These are phyloP conservation scores for Diplodia seriata DNA, from an alignment of 2,329 filamentous ascomycete genomes.

Conservation along the genomic window DNA sequence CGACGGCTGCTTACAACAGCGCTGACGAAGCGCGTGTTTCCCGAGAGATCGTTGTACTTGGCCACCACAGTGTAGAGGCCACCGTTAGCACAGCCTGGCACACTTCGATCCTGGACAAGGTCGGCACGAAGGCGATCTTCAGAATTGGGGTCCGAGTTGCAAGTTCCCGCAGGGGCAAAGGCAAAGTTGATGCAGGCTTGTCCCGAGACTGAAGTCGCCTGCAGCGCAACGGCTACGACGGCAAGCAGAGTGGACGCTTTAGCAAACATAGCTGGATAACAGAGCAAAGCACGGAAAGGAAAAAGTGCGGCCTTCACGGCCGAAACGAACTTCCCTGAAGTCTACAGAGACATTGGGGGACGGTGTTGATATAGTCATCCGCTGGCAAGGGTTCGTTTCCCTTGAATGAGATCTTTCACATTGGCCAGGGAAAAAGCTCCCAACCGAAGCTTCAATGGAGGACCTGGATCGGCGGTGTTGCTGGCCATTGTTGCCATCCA, in stretches of 20 bases:
- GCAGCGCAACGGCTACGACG: conserved; percentile 5
- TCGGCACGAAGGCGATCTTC: conserved; percentile 17
- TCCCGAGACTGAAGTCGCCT: conserved; percentile 14
- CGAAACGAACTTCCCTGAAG: not conserved
- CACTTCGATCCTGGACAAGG: conserved; percentile 12
- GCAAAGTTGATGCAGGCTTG: conserved; percentile 31
- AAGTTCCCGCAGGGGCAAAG: conserved; percentile 27
- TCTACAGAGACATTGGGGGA: not conserved
- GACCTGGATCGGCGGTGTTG: not conserved
- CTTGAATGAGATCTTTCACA: conserved; percentile 1
- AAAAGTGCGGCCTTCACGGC: conserved; percentile 6
- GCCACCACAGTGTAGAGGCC: conserved; percentile 19
- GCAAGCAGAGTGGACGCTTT: conserved; percentile 7
- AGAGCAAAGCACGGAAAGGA: not conserved
- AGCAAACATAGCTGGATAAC: conserved; percentile 6
- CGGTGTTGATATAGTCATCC: not conserved
- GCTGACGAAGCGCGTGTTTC: conserved; percentile 21
- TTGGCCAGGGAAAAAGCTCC: not conserved
- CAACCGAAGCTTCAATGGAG: not conserved
- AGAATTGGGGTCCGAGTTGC: conserved; percentile 27
- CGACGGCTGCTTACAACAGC: conserved; percentile 1
- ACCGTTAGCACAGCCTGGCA: conserved; percentile 7
- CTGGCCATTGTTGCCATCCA: not conserved
- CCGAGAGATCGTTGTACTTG: conserved; percentile 19
- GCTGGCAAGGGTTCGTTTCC: no score